phyloP scores from a whole-genome alignment of 179 eudicot genomes.

The Silene noctiflora region DNA sequence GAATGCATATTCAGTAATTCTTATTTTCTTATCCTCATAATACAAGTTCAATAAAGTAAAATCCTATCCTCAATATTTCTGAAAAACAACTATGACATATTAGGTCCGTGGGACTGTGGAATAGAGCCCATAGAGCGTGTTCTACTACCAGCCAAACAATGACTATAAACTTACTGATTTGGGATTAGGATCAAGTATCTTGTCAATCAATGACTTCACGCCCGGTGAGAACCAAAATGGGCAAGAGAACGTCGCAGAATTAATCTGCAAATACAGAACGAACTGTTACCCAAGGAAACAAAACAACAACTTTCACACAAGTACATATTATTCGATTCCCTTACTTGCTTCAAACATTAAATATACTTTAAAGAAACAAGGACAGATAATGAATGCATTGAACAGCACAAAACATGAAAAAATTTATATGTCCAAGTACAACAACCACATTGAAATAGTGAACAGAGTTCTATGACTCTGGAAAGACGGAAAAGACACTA shows the following conservation, averaged over 20 bases:
- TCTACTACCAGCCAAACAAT: not conserved
- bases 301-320: not conserved
- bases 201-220: constrained; percentile 57
- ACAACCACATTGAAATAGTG: no score
- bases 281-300: constrained; percentile 8
- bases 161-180: constrained; percentile 49
- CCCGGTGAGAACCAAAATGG: constrained; percentile 69
- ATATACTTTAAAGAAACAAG: no score
- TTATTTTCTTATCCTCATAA: not conserved
- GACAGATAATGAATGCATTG: no score
- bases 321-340: not conserved
- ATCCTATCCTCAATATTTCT: not conserved
- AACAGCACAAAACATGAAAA: no score
- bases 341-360: not conserved
- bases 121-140: no score
- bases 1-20: not conserved
- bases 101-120: not conserved
- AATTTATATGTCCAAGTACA: no score
- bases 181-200: constrained; percentile 78
- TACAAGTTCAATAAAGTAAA: not conserved
- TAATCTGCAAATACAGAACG: constrained; percentile 40
- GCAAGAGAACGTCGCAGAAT: constrained; percentile 56
- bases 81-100: not conserved
- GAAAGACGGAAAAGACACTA: no score
- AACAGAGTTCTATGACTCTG: no score